Evolutionary conservation across 2,329 filamentous ascomycete species (phyloP), one percentile per base, ranked within the genome.

Genomic region (Plectosphaerella sp.): DNA sequence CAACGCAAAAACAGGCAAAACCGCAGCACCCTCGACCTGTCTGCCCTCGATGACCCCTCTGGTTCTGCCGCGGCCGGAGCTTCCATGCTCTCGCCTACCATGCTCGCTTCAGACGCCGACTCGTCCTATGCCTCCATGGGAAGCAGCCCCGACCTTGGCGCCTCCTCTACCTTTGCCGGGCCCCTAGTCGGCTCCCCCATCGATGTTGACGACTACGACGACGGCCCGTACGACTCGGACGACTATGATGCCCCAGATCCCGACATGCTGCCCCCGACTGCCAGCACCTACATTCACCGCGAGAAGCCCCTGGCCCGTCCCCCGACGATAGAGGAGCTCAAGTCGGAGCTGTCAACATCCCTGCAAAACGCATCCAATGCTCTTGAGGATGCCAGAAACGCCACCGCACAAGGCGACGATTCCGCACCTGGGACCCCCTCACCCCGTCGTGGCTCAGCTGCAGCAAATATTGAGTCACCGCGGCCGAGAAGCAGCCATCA

Each of bases 211-310:
- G 28, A 33, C 28, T 33, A 33, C 28, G 28, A 33, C 11, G 28
- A 33, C 11, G 68, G 74, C 9, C 65, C 72, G 11, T 79, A 76
- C 55, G 77, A 77, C 56, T 80, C 75, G 47, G 82, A 84, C 43
- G 82, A 85, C 50, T 81, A 82, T 62, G 80, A 83, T 33, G 82
- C 87, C 53, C 76, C 78, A 18, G 88, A 91, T 54, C 81, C 84
- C 28, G 80, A 87, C 55, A 93, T 99, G 84, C 83, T 97, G 4
- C 93, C 94, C n/a, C 94, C 94, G 0, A 99, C 94, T 0, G 91
- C 93, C 41, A 97, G 92, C 77, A 99, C 94, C 3, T 99, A 97
- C 70, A 91, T 89, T 59, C 85, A 91, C 63, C 87, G 88, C 60
- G 87, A 90, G 54, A 89, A 91, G 62, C 86, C 87, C 52, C 79